These are phyloP conservation scores for Eustoma russellianum DNA, from an alignment of 257 asterid genomes.

Conservation along the genomic window DNA sequence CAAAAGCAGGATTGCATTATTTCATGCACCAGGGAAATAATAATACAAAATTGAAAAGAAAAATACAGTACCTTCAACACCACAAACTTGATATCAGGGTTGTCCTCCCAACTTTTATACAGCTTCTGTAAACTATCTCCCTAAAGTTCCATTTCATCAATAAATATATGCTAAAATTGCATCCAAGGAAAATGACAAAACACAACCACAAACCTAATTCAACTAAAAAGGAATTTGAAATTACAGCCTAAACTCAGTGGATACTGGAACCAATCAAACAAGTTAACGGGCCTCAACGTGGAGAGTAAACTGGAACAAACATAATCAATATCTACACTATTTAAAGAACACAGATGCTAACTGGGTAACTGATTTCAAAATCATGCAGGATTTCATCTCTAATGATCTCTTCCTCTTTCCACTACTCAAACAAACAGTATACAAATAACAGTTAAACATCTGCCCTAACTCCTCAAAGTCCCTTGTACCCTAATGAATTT, in stretches of 20 bases:
- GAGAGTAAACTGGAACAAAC: no score
- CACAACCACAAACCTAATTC: neutral
- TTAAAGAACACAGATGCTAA: no score
- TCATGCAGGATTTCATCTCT: no score
- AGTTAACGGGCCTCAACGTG: no score
- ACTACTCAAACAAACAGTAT: no score
- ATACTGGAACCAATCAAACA: constrained; percentile 2
- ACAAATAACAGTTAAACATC: no score
- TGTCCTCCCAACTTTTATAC: constrained; percentile 86
- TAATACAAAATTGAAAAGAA: neutral
- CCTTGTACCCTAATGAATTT: no score
- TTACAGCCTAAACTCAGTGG: neutral
- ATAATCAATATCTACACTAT: no score
- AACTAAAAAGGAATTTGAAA: neutral
- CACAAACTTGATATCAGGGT: constrained; percentile 59
- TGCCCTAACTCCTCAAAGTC: no score
- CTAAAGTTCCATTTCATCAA: constrained; percentile 23
- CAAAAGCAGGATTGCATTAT: constrained; percentile 21
- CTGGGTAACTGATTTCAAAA: no score
- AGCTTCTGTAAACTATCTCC: constrained; percentile 58
- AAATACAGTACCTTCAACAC: constrained; percentile 54
- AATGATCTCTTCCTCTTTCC: no score
- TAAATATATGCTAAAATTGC: neutral
- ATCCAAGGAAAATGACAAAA: neutral
- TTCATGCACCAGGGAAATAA: constrained; percentile 5